phyloP scores from a whole-genome alignment of 805 yeast genomes.

The Gaillardinia entomophila region DNA sequence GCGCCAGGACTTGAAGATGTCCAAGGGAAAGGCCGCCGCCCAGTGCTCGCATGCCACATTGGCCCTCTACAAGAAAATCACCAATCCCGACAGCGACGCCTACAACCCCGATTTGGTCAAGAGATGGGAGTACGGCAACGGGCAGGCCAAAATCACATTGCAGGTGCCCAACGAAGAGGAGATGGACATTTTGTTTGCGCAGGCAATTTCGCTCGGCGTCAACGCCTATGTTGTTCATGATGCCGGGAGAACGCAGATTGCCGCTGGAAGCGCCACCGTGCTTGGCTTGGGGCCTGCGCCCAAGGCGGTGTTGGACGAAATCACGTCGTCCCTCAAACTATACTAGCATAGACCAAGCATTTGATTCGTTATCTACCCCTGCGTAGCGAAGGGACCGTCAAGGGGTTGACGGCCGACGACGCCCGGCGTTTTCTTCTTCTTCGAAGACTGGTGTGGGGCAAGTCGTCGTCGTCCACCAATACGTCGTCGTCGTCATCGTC shows the following conservation, averaged over 20 bases:
- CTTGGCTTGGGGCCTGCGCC: conserved; percentile 98
- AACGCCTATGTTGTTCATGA: conserved; percentile 83
- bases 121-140: conserved; percentile 72
- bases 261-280: conserved; percentile 94
- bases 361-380: neutral
- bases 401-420: conserved; percentile 39
- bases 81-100: conserved; percentile 43
- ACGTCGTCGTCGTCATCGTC: conserved; percentile 24
- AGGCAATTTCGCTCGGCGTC: conserved; percentile 73
- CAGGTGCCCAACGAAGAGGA: conserved; percentile 65
- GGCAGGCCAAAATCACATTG: conserved; percentile 91
- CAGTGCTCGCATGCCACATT: conserved; percentile 98
- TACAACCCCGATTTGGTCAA: conserved; percentile 58
- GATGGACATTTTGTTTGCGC: conserved; percentile 71
- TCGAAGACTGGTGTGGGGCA: conserved; percentile 5
- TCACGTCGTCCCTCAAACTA: conserved; percentile 74
- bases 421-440: conserved; percentile 32
- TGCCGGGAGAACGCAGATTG: conserved; percentile 95
- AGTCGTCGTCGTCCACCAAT: conserved; percentile 6
- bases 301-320: conserved; percentile 65
- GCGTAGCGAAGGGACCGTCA: conserved; percentile 6
- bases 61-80: conserved; percentile 72
- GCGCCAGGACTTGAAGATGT: conserved; percentile 85
- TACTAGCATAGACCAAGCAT: conserved; percentile 34
- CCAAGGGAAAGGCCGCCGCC: conserved; percentile 94